A percentile compares a stretch with the other conserved stretches of the same genome.
Evolutionary conservation across 306 rosid genomes (phyloP).

Genomic region (Cicer pinnatifidum): DNA sequence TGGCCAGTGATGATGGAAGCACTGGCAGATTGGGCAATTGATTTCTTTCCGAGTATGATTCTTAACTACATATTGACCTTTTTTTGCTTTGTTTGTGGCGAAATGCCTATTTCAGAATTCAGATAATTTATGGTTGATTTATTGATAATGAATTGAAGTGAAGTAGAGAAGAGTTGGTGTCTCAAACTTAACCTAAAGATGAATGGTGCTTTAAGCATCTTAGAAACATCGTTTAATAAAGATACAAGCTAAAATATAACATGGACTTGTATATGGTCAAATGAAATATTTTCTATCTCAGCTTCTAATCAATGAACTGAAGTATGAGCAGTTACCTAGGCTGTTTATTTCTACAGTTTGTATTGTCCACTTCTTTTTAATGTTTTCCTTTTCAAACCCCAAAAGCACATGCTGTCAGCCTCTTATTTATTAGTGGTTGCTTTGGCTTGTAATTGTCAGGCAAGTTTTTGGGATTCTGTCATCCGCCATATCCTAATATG

Average conservation of each 20-base stretch:
- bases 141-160: constrained; percentile 5
- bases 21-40: constrained; percentile 90
- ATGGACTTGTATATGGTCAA: constrained; percentile 11
- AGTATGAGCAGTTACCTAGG: not conserved
- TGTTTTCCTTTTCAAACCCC: not conserved
- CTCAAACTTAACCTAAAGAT: constrained; percentile 4
- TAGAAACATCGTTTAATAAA: constrained; percentile 23
- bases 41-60: constrained; percentile 82
- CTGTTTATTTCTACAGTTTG: not conserved
- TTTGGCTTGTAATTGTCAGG: not conserved
- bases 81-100: constrained; percentile 5
- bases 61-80: not conserved
- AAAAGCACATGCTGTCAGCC: not conserved
- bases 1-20: constrained; percentile 99
- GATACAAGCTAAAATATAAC: constrained; percentile 1
- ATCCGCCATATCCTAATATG: not conserved
- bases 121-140: constrained; percentile 33
- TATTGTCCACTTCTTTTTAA: not conserved
- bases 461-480: not conserved
- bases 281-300: constrained; percentile 1
- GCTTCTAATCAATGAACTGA: constrained; percentile 4
- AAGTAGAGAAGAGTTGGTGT: constrained; percentile 16
- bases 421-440: not conserved
- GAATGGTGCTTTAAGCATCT: not conserved
- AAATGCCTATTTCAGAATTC: constrained; percentile 29